Base-by-base conservation (phyloP, 1,284 basidiomycete species). In the Pseudozyma pruni region DNA sequence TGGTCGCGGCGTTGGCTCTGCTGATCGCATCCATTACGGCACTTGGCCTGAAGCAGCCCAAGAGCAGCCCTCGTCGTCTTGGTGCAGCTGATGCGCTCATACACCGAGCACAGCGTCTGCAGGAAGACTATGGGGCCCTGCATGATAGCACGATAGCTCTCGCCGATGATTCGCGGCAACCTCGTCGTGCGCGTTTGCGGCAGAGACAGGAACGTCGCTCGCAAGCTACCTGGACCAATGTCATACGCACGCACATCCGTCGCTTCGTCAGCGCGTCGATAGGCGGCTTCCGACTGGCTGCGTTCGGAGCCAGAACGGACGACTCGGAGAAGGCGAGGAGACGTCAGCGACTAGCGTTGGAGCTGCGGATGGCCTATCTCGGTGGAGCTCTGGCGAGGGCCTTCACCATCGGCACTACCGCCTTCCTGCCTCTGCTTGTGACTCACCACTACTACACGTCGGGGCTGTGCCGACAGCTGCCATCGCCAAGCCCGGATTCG, bases 401-500 rank as follows among this genome's bases (percentile, higher is more conserved):
- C 0, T 67, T 64, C 49, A 76, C 74, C 4, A 76, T 76, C n/a
- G 74, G 62, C 34, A 76, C 72, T 0, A 76, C 74, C 10, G 70
- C 74, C 11, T 75, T 76, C 45, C 43, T 76, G n/a, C 74, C 74
- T 14, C 55, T 76, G n/a, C 55, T 75, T 11, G 57, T 76, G 25
- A 53, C 69, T n/a, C 58, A 69, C 34, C 57, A 72, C 57, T 76
- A 67, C 51, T 76, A 76, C 58, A 56, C 53, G 1, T 75, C 74
- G 19, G 69, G 69, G 0, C 44, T 59, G 0, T 76, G 74, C 34
- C 60, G 57, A 34, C 47, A 54, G 31, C 62, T 74, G 1, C 66
- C 74, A 3, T 62, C 69, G n/a, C 69, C 72, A 8, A 47, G 45
- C 10, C 68, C 68, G 4, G 39, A 56, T 6, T 47, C 51, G 32